Conservation (phyloP, 176 grass and related monocot genomes). For the Oryza coarctata region DNA sequence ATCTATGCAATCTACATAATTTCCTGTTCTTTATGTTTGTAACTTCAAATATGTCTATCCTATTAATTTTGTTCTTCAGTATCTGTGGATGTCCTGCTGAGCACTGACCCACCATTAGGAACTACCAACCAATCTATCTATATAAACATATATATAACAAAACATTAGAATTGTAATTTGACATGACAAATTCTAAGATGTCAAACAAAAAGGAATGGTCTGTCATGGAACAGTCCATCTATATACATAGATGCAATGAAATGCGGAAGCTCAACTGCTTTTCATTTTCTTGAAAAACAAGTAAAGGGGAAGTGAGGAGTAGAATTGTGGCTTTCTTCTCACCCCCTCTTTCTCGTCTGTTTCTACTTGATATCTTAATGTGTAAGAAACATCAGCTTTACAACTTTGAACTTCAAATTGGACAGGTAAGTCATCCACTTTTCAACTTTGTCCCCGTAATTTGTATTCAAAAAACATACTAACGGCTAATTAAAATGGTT, state of each 20-base stretch:
- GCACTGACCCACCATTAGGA: not conserved
- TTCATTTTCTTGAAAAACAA: not conserved
- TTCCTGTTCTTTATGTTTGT: not conserved
- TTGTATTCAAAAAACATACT: not conserved
- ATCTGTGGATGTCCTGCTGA: not conserved
- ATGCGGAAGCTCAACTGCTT: not conserved
- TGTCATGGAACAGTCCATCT: not conserved
- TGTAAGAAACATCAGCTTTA: not conserved
- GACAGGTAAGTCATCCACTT: not conserved
- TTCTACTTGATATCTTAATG: not conserved
- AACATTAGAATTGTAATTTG: not conserved
- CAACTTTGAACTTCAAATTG: not conserved
- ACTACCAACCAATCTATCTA: not conserved
- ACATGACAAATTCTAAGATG: not conserved
- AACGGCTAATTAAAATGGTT: not conserved
- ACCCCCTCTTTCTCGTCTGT: not conserved
- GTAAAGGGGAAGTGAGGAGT: not conserved
- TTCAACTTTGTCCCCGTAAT: not conserved
- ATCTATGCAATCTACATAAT: not conserved
- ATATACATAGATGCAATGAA: not conserved
- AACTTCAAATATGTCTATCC: not conserved
- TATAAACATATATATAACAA: not conserved
- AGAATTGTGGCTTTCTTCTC: not conserved
- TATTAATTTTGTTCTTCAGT: not conserved
- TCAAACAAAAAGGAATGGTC: not conserved